These are phyloP conservation scores for Saturnispora galanensis DNA, from an alignment of 805 yeast species.

Conservation along the genomic window DNA sequence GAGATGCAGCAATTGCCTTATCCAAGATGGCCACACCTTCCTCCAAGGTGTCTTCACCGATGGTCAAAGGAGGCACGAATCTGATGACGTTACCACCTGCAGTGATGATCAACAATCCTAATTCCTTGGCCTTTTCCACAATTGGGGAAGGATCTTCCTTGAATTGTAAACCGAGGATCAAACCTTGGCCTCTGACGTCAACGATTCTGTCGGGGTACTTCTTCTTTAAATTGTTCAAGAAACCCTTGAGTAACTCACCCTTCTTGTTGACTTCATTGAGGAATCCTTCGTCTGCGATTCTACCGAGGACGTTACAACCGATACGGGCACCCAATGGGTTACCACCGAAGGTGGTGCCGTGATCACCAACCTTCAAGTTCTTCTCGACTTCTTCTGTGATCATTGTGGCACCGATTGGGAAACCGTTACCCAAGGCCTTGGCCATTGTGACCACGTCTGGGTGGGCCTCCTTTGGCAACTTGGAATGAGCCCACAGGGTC, in stretches of 20 bases:
- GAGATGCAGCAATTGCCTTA: constrained; percentile 34
- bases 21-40: constrained; percentile 68
- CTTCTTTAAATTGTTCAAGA: constrained; percentile 39
- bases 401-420: constrained; percentile 91
- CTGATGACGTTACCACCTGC: constrained; percentile 90
- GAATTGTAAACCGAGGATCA: constrained; percentile 78
- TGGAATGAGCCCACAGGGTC: constrained; percentile 82
- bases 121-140: constrained; percentile 61
- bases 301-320: constrained; percentile 64
- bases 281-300: constrained; percentile 52
- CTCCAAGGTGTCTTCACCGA: constrained; percentile 55
- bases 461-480: constrained; percentile 67
- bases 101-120: constrained; percentile 76
- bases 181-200: constrained; percentile 81
- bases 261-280: constrained; percentile 50
- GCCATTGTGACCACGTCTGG: constrained; percentile 95
- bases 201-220: constrained; percentile 52
- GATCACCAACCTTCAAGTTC: constrained; percentile 80
- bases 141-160: constrained; percentile 51
- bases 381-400: constrained; percentile 70
- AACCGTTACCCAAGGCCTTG: constrained; percentile 94
- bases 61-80: constrained; percentile 86
- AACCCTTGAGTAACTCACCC: constrained; percentile 44
- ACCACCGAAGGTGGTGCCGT: constrained; percentile 97
- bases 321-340: constrained; percentile 86